These are phyloP conservation scores for barley (Hordeum vulgare) DNA, from an alignment of 176 grass and related monocot genomes.

Conservation along the genomic window MorexV3_pseudomolecules_assembly NC_058523.1:408499175-408499674, in stretches of 20 bases:
- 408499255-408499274: slow-evolving; percentile 19
- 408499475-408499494: slow-evolving; percentile 93
- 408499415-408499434: background rate
- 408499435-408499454: slow-evolving; percentile 50
- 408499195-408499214: background rate
- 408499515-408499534: slow-evolving; percentile 83
- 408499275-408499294: slow-evolving; percentile 1
- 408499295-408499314: slow-evolving; percentile 25
- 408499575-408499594: slow-evolving; percentile 75
- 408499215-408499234: slow-evolving; percentile 23
- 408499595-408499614: slow-evolving; percentile 79
- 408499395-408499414: slow-evolving; percentile 26
- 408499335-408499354: slow-evolving; percentile 36
- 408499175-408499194: background rate
- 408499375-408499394: slow-evolving; percentile 24
- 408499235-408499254: background rate
- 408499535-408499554: slow-evolving; percentile 80
- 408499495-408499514: slow-evolving; percentile 81
- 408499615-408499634: slow-evolving; percentile 89
- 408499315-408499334: slow-evolving; percentile 39
- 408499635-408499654: slow-evolving; percentile 24
- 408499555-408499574: slow-evolving; percentile 78
- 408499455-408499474: slow-evolving; percentile 79
- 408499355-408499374: background rate
- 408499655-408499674: background rate